A percentile compares a stretch with the other conserved stretches of the same genome.
These are phyloP conservation scores for Cynanchum wilfordii DNA, from an alignment of 257 asterid species.

Conservation along the genomic window DNA sequence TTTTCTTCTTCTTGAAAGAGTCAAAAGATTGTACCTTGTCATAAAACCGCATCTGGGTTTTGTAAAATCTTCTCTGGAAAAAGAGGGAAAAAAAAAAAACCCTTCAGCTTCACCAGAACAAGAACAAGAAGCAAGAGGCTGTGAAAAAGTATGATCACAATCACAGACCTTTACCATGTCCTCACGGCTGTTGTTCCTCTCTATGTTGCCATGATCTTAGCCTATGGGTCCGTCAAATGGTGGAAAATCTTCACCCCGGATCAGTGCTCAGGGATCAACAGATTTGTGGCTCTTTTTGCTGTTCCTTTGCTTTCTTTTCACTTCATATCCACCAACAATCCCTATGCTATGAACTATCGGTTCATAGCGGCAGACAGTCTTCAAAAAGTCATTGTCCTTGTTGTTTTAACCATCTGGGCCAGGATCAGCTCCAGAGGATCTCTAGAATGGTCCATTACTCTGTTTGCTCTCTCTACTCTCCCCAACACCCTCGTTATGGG, in stretches of 20 bases:
- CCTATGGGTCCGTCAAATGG: slow-evolving; percentile 50
- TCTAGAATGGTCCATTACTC: slow-evolving; percentile 46
- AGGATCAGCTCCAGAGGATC: slow-evolving; percentile 38
- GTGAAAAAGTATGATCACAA: slow-evolving; percentile 26
- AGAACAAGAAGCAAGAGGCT: neutral
- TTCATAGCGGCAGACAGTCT: slow-evolving; percentile 50
- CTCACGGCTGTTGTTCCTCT: slow-evolving; percentile 49
- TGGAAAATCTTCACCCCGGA: slow-evolving; percentile 47
- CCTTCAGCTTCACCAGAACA: no score
- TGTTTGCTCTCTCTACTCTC: slow-evolving; percentile 41
- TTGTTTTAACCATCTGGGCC: slow-evolving; percentile 35
- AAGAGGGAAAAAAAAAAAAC: no score
- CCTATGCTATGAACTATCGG: slow-evolving; percentile 46
- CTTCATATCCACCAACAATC: slow-evolving; percentile 44
- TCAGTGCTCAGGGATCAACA: slow-evolving; percentile 48
- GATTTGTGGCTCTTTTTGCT: slow-evolving; percentile 53
- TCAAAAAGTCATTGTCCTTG: slow-evolving; percentile 39
- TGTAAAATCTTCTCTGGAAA: neutral
- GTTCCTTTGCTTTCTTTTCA: slow-evolving; percentile 47
- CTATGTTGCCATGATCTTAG: slow-evolving; percentile 48
- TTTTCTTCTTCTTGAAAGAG: neutral
- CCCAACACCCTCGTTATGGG: slow-evolving; percentile 55
- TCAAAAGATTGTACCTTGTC: neutral
- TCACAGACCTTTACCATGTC: slow-evolving; percentile 44
- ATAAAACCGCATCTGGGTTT: slow-evolving; percentile 12